These are phyloP conservation scores for Urochloa ruziziensis DNA, from an alignment of 176 grass and related monocot species.

Conservation along the genomic window DNA sequence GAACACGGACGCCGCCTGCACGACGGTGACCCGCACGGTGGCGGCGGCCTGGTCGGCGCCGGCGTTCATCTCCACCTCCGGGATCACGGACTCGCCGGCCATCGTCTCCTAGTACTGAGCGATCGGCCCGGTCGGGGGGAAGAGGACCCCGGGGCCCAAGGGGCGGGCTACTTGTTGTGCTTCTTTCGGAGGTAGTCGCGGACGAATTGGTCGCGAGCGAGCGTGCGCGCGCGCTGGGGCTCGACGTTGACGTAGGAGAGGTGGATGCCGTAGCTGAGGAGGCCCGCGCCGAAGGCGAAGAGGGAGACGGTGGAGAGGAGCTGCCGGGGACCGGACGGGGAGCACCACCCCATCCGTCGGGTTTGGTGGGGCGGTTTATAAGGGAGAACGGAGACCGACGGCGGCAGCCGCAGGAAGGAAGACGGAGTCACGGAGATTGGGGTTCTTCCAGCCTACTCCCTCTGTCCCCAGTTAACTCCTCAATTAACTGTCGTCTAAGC, in stretches of 20 bases:
- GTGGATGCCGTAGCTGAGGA: conserved; percentile 53
- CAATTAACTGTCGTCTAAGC: too few relatives aligned
- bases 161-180: conserved; percentile 41
- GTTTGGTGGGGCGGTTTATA: conserved; percentile 17
- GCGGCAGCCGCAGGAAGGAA: background rate
- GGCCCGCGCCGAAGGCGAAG: conserved; percentile 55
- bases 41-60: conserved; percentile 43
- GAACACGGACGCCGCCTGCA: conserved; percentile 78
- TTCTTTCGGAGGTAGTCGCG: conserved; percentile 52
- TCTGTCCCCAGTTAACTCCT: too few relatives aligned
- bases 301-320: conserved; percentile 43
- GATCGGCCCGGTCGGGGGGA: background rate
- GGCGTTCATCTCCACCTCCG: conserved; percentile 82
- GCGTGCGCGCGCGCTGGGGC: conserved; percentile 64
- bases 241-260: conserved; percentile 70
- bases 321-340: conserved; percentile 65
- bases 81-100: conserved; percentile 47
- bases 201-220: conserved; percentile 70
- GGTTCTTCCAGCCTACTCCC: background rate
- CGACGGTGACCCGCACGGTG: conserved; percentile 75
- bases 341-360: conserved; percentile 58
- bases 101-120: conserved; percentile 17
- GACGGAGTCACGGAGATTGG: background rate
- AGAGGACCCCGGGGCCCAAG: background rate
- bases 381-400: background rate